These are phyloP conservation scores for Populus tomentosa DNA, from an alignment of 441 rosid genomes.

Conservation along the genomic window DNA sequence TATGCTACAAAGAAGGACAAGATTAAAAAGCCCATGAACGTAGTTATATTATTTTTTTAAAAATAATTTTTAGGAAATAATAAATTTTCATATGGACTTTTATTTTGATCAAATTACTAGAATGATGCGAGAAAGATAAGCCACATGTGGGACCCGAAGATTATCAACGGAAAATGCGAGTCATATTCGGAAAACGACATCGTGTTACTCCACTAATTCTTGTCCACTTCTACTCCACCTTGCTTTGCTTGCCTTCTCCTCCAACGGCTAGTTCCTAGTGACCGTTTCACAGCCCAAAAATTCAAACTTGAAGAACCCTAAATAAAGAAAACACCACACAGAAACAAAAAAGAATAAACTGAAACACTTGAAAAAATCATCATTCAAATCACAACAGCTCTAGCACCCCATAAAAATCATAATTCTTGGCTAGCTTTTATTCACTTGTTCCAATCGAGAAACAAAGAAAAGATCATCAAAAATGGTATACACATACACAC, in stretches of 20 bases:
- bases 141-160: not conserved
- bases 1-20: no score
- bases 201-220: conserved; percentile 14
- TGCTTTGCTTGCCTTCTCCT: not conserved
- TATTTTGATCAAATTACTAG: not conserved
- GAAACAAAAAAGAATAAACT: not conserved
- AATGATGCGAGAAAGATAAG: not conserved
- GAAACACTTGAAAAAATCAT: not conserved
- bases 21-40: no score
- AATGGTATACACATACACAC: conserved; percentile 67
- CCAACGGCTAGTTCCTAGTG: conserved; percentile 57
- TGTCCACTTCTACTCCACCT: not conserved
- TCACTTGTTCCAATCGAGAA: conserved; percentile 7
- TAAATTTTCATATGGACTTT: not conserved
- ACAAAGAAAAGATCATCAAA: conserved; percentile 16
- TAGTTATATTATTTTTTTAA: no score
- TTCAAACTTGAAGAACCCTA: conserved; percentile 12
- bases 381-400: conserved; percentile 13
- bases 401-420: conserved; percentile 19
- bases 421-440: conserved; percentile 5
- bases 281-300: conserved; percentile 32
- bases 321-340: not conserved
- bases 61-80: not conserved
- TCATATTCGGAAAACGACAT: conserved; percentile 18
- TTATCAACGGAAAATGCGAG: not conserved